These are phyloP conservation scores for Porpolomopsis calyptriformis DNA, from an alignment of 768 basidiomycete genomes.

Conservation along the genomic window DNA sequence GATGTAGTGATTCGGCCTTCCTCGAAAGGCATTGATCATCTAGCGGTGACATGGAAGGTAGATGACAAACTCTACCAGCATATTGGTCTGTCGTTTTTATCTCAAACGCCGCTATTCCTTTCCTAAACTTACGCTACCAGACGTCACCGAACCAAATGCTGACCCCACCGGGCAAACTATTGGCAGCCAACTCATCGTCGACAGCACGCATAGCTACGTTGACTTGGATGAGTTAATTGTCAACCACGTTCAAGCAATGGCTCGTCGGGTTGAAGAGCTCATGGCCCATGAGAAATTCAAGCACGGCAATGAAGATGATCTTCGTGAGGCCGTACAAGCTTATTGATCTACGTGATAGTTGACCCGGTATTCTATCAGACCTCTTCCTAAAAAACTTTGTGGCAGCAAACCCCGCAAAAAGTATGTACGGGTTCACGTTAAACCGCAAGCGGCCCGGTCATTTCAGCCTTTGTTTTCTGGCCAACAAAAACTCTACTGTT, in stretches of 20 bases:
- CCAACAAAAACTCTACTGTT: slow-evolving; percentile 81
- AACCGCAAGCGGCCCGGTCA: slow-evolving; percentile 87
- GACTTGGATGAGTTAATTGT: slow-evolving; percentile 97
- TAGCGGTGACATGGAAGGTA: slow-evolving; percentile 99
- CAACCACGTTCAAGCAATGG: slow-evolving; percentile 91
- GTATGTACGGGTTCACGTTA: slow-evolving; percentile 90
- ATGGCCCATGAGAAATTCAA: slow-evolving; percentile 96
- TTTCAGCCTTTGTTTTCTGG: slow-evolving; percentile 87
- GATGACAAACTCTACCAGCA: slow-evolving; percentile 94
- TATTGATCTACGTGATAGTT: slow-evolving; percentile 2
- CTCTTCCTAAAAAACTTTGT: slow-evolving; percentile 81
- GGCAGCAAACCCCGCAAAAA: slow-evolving; percentile 86
- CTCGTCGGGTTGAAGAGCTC: slow-evolving; percentile 85
- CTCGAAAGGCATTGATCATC: slow-evolving; percentile 84
- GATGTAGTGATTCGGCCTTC: slow-evolving; percentile 96
- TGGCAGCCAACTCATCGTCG: slow-evolving; percentile 59
- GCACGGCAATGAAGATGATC: slow-evolving; percentile 73
- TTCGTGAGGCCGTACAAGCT: slow-evolving; percentile 52
- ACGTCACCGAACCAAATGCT: slow-evolving; percentile 72
- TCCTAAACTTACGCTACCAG: slow-evolving; percentile 25
- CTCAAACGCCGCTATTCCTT: slow-evolving; percentile 2
- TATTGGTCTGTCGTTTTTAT: slow-evolving; percentile 51
- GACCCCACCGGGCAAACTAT: slow-evolving; percentile 60
- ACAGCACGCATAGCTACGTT: slow-evolving; percentile 70
- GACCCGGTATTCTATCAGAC: slow-evolving; percentile 40